phyloP scores from a whole-genome alignment of 73 alveolate genomes.

The Stentor roeselii region DNA sequence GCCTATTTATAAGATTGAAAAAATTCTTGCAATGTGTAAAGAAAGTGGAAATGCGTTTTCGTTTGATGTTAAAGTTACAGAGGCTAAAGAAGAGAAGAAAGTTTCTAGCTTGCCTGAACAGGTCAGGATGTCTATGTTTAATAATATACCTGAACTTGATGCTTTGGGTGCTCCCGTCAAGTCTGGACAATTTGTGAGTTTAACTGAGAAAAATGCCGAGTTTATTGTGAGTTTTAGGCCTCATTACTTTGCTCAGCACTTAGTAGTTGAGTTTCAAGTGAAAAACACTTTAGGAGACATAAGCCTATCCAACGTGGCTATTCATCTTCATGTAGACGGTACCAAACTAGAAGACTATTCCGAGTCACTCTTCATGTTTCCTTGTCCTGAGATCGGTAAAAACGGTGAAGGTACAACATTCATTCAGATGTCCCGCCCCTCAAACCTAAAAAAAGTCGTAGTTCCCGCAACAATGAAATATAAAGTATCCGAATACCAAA shows the following conservation, averaged over 20 bases:
- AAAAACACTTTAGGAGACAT: background rate
- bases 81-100: background rate
- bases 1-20: background rate
- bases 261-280: conserved; percentile 1
- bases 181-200: background rate
- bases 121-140: background rate
- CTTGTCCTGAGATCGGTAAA: background rate
- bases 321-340: background rate
- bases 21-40: background rate
- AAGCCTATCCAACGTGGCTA: background rate
- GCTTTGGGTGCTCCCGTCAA: conserved; percentile 13
- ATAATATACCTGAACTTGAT: background rate
- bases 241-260: background rate
- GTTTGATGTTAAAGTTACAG: background rate
- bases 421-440: background rate
- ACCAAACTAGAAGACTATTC: background rate
- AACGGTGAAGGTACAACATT: background rate
- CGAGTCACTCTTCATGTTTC: background rate
- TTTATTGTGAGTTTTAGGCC: background rate
- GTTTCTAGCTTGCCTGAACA: background rate
- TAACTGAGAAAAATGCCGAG: conserved; percentile 28
- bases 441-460: background rate
- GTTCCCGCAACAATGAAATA: conserved; percentile 18
- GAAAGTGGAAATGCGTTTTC: conserved; percentile 1
- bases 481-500: conserved; percentile 23